A percentile compares a stretch with the other conserved stretches of the same genome.
phyloP scores from a whole-genome alignment of 306 rosid genomes.

The Gleditsia sinensis region DNA sequence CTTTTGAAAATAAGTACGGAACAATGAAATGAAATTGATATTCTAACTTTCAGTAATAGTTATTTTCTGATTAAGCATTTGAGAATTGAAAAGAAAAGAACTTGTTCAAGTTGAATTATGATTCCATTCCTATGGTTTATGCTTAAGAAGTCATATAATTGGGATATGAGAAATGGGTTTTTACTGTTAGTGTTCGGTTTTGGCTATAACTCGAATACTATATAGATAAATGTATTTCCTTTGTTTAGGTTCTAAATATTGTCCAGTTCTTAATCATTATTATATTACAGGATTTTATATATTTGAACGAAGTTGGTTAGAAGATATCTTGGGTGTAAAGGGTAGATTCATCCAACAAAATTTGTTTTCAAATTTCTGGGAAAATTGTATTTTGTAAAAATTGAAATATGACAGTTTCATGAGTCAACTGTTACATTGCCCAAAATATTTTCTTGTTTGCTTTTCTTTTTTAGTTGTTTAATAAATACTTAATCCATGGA shows the following conservation, averaged over 20 bases:
- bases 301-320: neutral
- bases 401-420: neutral
- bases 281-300: neutral
- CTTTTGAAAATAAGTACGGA: no score
- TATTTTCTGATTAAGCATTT: no score
- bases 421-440: conserved; percentile 15
- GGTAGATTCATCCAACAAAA: neutral
- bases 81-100: neutral
- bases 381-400: no score
- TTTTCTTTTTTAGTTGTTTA: neutral
- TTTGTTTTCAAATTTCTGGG: no score
- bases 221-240: neutral
- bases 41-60: neutral
- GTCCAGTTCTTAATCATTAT: neutral
- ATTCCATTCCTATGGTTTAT: neutral
- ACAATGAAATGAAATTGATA: neutral
- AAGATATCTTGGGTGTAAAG: neutral
- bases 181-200: neutral
- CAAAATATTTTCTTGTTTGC: conserved; percentile 3
- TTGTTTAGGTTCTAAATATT: neutral
- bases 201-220: conserved; percentile 17
- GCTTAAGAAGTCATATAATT: conserved; percentile 5
- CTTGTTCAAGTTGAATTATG: neutral
- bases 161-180: neutral
- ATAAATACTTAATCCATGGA: conserved; percentile 3